Conservation (phyloP, 768 basidiomycete genomes). For the Lepiota venenata region DNA sequence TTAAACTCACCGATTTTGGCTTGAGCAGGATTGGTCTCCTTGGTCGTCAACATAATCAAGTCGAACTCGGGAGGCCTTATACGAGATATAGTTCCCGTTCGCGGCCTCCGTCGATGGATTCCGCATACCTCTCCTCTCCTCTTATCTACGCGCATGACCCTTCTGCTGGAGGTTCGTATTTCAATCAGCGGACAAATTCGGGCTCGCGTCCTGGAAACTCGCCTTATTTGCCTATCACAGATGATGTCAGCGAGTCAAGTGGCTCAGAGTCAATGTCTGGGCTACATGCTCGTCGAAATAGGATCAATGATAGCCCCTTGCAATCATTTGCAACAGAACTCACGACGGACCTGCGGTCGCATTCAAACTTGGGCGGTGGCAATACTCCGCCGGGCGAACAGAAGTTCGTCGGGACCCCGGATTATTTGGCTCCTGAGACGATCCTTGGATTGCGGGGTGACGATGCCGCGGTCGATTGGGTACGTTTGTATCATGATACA, state of each 20-base stretch:
- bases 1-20: conserved; percentile 98
- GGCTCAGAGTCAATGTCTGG: conserved; percentile 71
- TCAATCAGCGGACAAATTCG: conserved; percentile 62
- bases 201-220: conserved; percentile 58
- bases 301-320: conserved; percentile 69
- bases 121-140: conserved; percentile 77
- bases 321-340: conserved; percentile 87
- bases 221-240: conserved; percentile 67
- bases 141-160: conserved; percentile 39
- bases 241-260: conserved; percentile 86
- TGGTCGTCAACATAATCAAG: conserved; percentile 89
- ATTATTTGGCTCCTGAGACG: conserved; percentile 94
- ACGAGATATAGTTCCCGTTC: conserved; percentile 66
- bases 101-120: conserved; percentile 79
- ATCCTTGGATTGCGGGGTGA: conserved; percentile 95
- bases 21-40: conserved; percentile 96
- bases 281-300: conserved; percentile 47
- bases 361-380: conserved; percentile 58
- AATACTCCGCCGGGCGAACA: conserved; percentile 80
- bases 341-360: conserved; percentile 78
- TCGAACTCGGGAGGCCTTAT: conserved; percentile 43
- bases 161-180: conserved; percentile 68
- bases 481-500: conserved; percentile 34
- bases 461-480: conserved; percentile 97
- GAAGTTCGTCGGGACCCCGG: conserved; percentile 96